These are phyloP conservation scores for Teunomyces panamensis DNA, from an alignment of 805 yeast genomes.

Conservation along the genomic window DNA sequence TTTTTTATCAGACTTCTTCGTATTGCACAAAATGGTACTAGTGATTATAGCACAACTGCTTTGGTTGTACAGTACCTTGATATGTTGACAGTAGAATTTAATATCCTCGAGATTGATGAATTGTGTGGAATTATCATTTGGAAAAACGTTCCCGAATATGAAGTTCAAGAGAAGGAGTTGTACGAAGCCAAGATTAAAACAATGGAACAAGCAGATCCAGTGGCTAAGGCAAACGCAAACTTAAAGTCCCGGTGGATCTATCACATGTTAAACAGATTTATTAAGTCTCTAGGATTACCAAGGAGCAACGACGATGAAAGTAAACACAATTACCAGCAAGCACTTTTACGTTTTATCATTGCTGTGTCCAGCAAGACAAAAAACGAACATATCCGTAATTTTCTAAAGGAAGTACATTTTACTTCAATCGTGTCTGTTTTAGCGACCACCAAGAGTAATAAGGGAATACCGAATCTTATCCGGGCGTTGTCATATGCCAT, in stretches of 20 bases:
- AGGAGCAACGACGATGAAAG: neutral
- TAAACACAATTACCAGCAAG: neutral
- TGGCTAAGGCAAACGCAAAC: neutral
- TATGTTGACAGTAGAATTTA: neutral
- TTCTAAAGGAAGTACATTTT: neutral
- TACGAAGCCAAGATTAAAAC: neutral
- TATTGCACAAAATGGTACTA: constrained; percentile 10
- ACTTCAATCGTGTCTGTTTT: neutral
- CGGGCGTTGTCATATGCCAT: neutral
- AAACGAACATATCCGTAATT: neutral
- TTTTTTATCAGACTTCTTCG: constrained; percentile 29
- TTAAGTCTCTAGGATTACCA: neutral
- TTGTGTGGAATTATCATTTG: constrained; percentile 33
- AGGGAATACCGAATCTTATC: neutral
- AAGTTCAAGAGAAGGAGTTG: constrained; percentile 1
- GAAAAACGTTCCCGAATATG: constrained; percentile 16
- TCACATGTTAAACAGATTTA: neutral
- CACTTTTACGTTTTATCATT: neutral
- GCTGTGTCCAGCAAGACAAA: neutral
- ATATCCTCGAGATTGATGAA: neutral
- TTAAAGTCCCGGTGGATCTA: constrained; percentile 7
- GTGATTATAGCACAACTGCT: neutral
- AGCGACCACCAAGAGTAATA: neutral
- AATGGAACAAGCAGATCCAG: neutral
- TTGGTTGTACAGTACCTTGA: neutral